phyloP scores from a whole-genome alignment of 495 filamentous ascomycete genomes.

The Beverwykella pulmonaria region DNA sequence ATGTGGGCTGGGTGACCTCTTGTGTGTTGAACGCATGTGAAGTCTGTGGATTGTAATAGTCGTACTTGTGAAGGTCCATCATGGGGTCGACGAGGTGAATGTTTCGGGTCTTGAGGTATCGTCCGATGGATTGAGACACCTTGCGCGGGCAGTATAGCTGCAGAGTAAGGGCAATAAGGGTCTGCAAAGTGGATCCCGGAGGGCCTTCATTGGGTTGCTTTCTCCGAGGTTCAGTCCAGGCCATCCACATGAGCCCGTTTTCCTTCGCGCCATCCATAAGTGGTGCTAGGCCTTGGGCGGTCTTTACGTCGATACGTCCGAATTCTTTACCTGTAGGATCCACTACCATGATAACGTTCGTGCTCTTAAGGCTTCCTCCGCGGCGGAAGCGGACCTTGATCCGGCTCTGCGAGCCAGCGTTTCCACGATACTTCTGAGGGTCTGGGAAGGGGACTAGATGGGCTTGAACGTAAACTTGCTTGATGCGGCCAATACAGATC shows the following conservation, averaged over 20 bases:
- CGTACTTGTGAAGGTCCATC: conserved; percentile 17
- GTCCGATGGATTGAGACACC: conserved; percentile 63
- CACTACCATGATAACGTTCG: conserved; percentile 64
- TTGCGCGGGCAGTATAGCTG: conserved; percentile 80
- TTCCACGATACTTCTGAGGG: conserved; percentile 58
- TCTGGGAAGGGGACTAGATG: conserved; percentile 66
- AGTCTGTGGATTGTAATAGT: conserved; percentile 37
- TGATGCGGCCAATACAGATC: conserved; percentile 84
- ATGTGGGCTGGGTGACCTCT: neutral
- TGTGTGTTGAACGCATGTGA: conserved; percentile 1
- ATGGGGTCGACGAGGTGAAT: conserved; percentile 58
- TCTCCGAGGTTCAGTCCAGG: conserved; percentile 64
- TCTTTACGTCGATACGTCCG: conserved; percentile 71
- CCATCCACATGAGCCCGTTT: conserved; percentile 64
- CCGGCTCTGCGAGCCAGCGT: conserved; percentile 63
- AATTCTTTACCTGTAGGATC: conserved; percentile 73
- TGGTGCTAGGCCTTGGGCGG: conserved; percentile 66
- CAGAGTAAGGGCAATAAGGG: conserved; percentile 61
- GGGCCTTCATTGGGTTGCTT: conserved; percentile 56
- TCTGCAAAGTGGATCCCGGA: conserved; percentile 57
- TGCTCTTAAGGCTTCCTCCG: conserved; percentile 48
- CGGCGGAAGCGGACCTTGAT: conserved; percentile 71
- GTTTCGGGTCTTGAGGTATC: conserved; percentile 62
- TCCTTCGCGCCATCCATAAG: conserved; percentile 65
- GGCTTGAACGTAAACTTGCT: conserved; percentile 68